Conservation (phyloP, 2,329 filamentous ascomycete genomes). For the Epichloe typhina region DNA sequence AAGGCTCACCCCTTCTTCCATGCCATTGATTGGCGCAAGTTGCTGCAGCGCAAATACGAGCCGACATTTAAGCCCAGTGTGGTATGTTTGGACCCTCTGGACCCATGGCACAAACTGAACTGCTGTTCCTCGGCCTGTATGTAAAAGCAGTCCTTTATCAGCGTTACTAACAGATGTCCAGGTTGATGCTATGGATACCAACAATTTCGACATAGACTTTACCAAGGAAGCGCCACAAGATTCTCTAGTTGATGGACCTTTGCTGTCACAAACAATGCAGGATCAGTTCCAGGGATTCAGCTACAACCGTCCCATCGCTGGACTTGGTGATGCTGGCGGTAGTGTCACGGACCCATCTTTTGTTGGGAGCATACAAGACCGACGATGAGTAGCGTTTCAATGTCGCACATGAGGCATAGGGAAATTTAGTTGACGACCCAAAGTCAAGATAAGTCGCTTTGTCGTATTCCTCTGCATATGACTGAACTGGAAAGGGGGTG, state of each 20-base stretch:
- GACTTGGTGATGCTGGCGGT: slow-evolving; percentile 82
- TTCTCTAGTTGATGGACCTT: slow-evolving; percentile 81
- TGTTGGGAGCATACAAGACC: slow-evolving; percentile 46
- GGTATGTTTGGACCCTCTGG: slow-evolving; percentile 43
- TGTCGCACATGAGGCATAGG: not conserved
- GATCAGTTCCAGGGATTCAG: slow-evolving; percentile 93
- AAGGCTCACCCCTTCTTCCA: slow-evolving; percentile 99
- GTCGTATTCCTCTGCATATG: not conserved
- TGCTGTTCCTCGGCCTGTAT: no score
- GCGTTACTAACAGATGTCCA: slow-evolving; percentile 13
- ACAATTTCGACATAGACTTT: slow-evolving; percentile 88
- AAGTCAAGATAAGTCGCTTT: not conserved
- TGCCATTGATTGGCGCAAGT: slow-evolving; percentile 95
- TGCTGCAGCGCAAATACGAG: slow-evolving; percentile 95
- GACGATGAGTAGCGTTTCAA: slow-evolving; percentile 15
- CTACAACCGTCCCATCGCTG: slow-evolving; percentile 91
- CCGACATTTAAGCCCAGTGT: slow-evolving; percentile 95
- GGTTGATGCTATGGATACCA: slow-evolving; percentile 80
- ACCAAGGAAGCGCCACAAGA: slow-evolving; percentile 81
- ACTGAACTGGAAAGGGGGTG: not conserved
- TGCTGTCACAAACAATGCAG: slow-evolving; percentile 91
- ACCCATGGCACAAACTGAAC: no score
- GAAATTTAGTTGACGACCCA: not conserved
- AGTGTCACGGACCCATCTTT: slow-evolving; percentile 80
- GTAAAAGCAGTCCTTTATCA: not conserved